Evolutionary conservation across 140 eudicot species (phyloP), one percentile per base, ranked within the genome.

Genomic region (Anethum foeniculum): DNA sequence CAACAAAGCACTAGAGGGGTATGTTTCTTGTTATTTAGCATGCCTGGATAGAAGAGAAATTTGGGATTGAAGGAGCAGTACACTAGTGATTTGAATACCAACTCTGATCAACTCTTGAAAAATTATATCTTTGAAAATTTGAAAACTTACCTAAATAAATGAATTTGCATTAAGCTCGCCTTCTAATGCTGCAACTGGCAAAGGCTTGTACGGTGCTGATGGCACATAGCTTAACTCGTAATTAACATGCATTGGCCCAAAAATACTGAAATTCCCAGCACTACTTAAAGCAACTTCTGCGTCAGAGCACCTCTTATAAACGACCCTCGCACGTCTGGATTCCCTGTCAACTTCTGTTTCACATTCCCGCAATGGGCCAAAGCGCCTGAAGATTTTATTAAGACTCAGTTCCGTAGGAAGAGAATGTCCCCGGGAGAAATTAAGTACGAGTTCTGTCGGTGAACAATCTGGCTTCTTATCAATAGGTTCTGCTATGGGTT

Each of bases 261-360:
- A 92, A n/a, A 94, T 92, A 69, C 83, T 90, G 60, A 94, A 90
- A 68, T 79, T 90, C 49, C 86, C 90, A 3, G 98, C 91, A 84
- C 98, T 94, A 72, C 83, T 84, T 64, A 78, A 87, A 80, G 98
- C 98, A 85, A 90, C 96, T 89, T 92, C 93, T 28, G 98, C 98
- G 80, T 94, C 98, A 18, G 84, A 80, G 49, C 86, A 78, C 81
- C 85, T 91, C 94, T 88, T 89, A 86, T 90, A 94, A 16, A 94
- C 91, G 75, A 94, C 82, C 72, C 84, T 91, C 27, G 89, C 96
- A 71, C 92, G 90, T n/a, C 80, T 90, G 68, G 86, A 85, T 84
- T 84, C 89, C 82, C 80, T 83, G 74, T 88, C 47, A 16, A 93
- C 79, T 23, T 85, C 79, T 49, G 94, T 91, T 51, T 85, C 90